Evolutionary conservation across 345 rosid genomes (phyloP), one percentile per base, ranked within the genome.

Genomic region (Eucalyptus caleyi): DNA sequence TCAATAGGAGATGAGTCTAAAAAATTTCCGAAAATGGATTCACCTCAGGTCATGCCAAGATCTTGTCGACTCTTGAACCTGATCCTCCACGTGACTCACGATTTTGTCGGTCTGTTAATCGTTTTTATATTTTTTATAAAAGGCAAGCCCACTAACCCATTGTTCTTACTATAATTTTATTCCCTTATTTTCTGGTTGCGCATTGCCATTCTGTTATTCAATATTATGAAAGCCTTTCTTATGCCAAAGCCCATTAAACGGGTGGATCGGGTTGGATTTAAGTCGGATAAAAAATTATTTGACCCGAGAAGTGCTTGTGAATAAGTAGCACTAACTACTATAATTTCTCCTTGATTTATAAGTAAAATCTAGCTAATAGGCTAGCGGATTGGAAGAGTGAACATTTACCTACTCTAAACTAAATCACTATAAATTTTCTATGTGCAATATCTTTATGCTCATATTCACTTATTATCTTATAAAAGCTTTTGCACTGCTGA

Each of bases 221-320:
- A 69, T 69, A 34, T 69, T 34, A 18, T 7, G 44, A 34, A 16
- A 32, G 12, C 23, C 18, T 69, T 34, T 72, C 42, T 69, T 5
- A 16, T 0, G 3, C 0, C 42, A 16, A 32, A 10, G 5, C 42
- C 42, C 4, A 3, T 32, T 6, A 32, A 32, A 67, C 1, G 6
- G 4, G 1, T 32, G 6, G 6, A 3, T 67, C 2, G 0, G 0
- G 2, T 32, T 32, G 12, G 0, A 6, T 16, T 16, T 67, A 3
- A 67, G 6, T 67, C 3, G 2, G 14, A 26, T 24, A 9, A 23
- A 62, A 62, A 62, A 30, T 13, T 0, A 6, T 27, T 23, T 6
- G 69, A 62, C 4, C 0, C 3, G 2, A 24, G 30, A 56, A 56
- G 1, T 56, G 62, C 6, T 2, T 24, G 6, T 56, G 6, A 56